Conservation (phyloP, 2,329 filamentous ascomycete genomes). For the Aspergillus alliaceus region DNA sequence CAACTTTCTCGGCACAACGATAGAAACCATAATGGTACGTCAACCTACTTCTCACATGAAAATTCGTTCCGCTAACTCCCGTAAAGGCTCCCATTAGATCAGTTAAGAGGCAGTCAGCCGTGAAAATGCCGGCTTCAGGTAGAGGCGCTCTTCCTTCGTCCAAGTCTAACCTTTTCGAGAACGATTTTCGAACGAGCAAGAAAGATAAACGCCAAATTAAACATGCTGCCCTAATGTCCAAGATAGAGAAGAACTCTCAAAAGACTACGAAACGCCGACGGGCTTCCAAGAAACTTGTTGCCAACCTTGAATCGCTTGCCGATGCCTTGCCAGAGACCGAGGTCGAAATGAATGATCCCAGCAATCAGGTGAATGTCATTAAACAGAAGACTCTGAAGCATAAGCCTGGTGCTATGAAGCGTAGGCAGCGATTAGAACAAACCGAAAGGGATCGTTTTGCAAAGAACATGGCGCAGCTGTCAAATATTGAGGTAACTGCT, state of each 20-base stretch:
- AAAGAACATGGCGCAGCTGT: conserved; percentile 76
- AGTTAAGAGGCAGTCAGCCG: conserved; percentile 16
- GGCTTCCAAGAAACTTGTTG: conserved; percentile 74
- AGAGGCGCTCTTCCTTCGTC: conserved; percentile 19
- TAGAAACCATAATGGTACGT: conserved; percentile 3
- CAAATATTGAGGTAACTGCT: conserved; percentile 39
- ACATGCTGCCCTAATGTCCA: conserved; percentile 75
- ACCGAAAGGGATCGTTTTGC: conserved; percentile 82
- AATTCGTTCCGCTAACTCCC: neutral
- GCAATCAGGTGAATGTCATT: conserved; percentile 65
- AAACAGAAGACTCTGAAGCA: conserved; percentile 72
- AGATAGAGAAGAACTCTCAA: conserved; percentile 63
- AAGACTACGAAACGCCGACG: conserved; percentile 64
- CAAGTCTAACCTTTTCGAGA: conserved; percentile 24
- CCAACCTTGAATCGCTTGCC: conserved; percentile 72
- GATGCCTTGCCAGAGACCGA: conserved; percentile 73
- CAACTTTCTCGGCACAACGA: neutral
- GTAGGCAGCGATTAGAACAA: conserved; percentile 75
- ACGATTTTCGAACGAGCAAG: conserved; percentile 69
- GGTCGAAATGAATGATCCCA: conserved; percentile 46
- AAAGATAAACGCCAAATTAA: conserved; percentile 81
- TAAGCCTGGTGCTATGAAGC: conserved; percentile 76
- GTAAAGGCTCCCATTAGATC: conserved; percentile 30
- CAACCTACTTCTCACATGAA: neutral
- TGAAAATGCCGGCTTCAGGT: conserved; percentile 17